A percentile compares a stretch with the other conserved stretches of the same genome.
These are phyloP conservation scores for Candida manassasensis DNA, from an alignment of 805 yeast species.

Conservation along the genomic window DNA sequence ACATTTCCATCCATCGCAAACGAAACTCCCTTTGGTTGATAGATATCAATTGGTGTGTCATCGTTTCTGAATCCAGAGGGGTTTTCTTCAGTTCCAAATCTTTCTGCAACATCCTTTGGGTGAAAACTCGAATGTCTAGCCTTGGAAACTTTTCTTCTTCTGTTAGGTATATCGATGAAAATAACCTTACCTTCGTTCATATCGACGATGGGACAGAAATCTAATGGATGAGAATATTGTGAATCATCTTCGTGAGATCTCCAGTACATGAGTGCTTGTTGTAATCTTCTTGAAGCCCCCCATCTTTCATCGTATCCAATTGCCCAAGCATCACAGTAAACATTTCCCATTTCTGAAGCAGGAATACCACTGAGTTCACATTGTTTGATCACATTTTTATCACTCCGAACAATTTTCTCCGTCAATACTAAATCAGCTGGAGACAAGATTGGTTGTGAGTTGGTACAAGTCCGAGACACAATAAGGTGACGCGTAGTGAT, in stretches of 20 bases:
- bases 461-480: constrained; percentile 46
- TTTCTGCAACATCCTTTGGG: constrained; percentile 57
- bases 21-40: constrained; percentile 82
- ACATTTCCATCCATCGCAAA: constrained; percentile 65
- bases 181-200: constrained; percentile 65
- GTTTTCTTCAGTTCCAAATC: constrained; percentile 47
- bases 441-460: constrained; percentile 72
- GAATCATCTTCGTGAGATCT: constrained; percentile 74
- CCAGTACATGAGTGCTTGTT: constrained; percentile 78
- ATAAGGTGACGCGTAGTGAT: constrained; percentile 44
- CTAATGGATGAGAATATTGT: constrained; percentile 70
- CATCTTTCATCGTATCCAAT: constrained; percentile 73
- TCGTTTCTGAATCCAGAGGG: constrained; percentile 54
- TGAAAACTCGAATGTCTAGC: constrained; percentile 67
- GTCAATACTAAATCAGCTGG: constrained; percentile 60
- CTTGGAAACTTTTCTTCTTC: constrained; percentile 68
- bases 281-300: constrained; percentile 71
- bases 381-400: constrained; percentile 68
- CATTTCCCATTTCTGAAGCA: constrained; percentile 52
- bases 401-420: constrained; percentile 63
- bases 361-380: constrained; percentile 68
- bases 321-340: constrained; percentile 67
- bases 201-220: constrained; percentile 79
- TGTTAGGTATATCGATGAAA: constrained; percentile 68
- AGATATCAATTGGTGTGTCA: constrained; percentile 60